Base-by-base conservation (phyloP, 2,329 filamentous ascomycete genomes). In the Cladosporium sp. region DNA sequence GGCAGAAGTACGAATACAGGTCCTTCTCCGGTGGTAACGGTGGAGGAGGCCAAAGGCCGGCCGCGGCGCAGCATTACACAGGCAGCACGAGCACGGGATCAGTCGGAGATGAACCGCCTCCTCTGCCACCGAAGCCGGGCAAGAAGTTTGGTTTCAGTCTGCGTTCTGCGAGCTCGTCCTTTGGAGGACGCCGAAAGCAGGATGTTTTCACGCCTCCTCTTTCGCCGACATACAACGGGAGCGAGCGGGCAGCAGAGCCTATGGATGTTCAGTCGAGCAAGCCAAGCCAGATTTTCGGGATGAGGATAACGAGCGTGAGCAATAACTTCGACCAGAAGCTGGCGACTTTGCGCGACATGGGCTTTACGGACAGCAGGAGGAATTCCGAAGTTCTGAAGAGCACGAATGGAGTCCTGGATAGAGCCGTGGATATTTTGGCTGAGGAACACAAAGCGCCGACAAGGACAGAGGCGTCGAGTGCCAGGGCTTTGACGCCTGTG, bases 1-100 rank as follows among this genome's bases (percentile, higher is more conserved):
- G 92, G 56, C 85, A 92, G 65, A 98, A 98, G 71, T 98, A 98
- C 71, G 84, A 91, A 66, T 84, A 85, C 61, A 75, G 78, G 54
- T 72, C 76, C 11, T 76, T 81, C 58, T 73, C 74, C 54, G 56
- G 64, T 10, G 66, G 69, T 55, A 64, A 64, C 43, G 65, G 65
- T 41, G 67, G 72, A 19, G 63, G 34, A 11, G 37, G 43, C 18
- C 46, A 31, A 7, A 22, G 49, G 19, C 37, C 49, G 13, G 19
- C 49, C 10, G 43, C 57, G 31, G 76, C 74, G 32, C 72, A 77
- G 63, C 73, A 80, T 56, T 76, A 82, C 61, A 77, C 80, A 6
- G 79, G 78, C 53, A 81, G 80, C 57, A 79, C 74, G 45, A 72
- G 75, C 56, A 65, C 66, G 32, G 69, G 67, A 18, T 74, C 73